Conservation (phyloP, 176 grass and related monocot species). For the Puccinellia tenuiflora region DNA sequence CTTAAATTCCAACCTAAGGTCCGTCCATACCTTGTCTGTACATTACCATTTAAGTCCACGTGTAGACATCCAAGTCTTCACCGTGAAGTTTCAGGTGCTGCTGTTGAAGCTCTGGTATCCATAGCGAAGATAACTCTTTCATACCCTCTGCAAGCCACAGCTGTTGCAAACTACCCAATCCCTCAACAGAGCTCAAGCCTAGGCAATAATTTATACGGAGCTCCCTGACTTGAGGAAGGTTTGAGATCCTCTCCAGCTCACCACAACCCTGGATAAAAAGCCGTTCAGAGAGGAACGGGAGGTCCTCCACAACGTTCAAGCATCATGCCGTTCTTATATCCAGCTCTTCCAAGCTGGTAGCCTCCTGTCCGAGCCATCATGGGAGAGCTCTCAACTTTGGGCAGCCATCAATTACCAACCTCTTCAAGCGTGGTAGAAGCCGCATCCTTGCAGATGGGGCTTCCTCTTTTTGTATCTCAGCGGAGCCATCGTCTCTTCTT, state of each 20-base stretch:
- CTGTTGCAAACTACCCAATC: neutral
- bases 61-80: neutral
- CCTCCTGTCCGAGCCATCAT: too few species aligned
- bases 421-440: too few species aligned
- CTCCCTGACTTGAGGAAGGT: slow-evolving; percentile 1
- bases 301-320: too few species aligned
- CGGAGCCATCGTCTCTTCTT: too few species aligned
- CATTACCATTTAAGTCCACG: neutral
- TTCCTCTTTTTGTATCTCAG: too few species aligned
- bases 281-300: too few species aligned
- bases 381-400: too few species aligned
- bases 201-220: neutral
- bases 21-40: neutral
- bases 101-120: neutral
- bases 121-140: neutral
- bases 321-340: too few species aligned
- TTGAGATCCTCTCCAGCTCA: slow-evolving; percentile 6
- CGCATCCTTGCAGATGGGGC: too few species aligned
- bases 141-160: neutral
- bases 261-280: neutral
- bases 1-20: too few species aligned
- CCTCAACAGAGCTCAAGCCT: slow-evolving; percentile 11
- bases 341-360: too few species aligned
- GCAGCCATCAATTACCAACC: too few species aligned
- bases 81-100: neutral